These are phyloP conservation scores for Colletotrichum liriopes DNA, from an alignment of 2,329 filamentous ascomycete genomes.

Conservation along the genomic window DNA sequence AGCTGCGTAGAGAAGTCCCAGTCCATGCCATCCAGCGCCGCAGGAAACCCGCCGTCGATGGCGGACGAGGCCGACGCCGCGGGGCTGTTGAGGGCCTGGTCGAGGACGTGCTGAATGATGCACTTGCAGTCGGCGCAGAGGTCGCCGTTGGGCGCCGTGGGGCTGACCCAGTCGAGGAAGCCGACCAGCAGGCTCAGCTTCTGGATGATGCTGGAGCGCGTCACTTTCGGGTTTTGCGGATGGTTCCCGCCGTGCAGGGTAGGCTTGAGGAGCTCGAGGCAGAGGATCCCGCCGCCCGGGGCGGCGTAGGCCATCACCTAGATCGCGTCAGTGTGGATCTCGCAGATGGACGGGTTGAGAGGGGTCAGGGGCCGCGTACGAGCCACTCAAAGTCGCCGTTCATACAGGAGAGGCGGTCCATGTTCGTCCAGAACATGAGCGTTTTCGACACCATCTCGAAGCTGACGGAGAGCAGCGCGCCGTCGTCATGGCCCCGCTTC, in stretches of 20 bases:
- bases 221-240: constrained; percentile 54
- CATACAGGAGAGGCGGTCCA: constrained; percentile 60
- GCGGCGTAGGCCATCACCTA: constrained; percentile 67
- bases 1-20: constrained; percentile 52
- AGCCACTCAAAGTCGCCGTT: constrained; percentile 66
- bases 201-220: constrained; percentile 65
- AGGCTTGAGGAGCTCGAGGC: constrained; percentile 65
- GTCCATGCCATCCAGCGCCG: constrained; percentile 47
- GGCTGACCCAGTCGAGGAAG: constrained; percentile 67
- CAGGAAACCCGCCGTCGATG: constrained; percentile 34
- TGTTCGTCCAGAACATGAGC: constrained; percentile 64
- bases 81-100: constrained; percentile 62
- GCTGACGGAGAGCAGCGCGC: constrained; percentile 60
- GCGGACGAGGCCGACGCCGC: constrained; percentile 28
- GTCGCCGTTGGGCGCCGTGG: constrained; percentile 64
- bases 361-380: constrained; percentile 49
- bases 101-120: constrained; percentile 66
- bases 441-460: constrained; percentile 64
- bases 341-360: no score
- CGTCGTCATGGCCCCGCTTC: constrained; percentile 57
- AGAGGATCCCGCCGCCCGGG: constrained; percentile 65
- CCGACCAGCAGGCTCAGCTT: constrained; percentile 67
- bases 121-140: constrained; percentile 62
- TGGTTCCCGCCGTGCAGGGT: constrained; percentile 48
- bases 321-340: constrained; percentile 11